These are phyloP conservation scores for Aspergillus terreus DNA, from an alignment of 2,329 filamentous ascomycete species.

Conservation along the genomic window DNA sequence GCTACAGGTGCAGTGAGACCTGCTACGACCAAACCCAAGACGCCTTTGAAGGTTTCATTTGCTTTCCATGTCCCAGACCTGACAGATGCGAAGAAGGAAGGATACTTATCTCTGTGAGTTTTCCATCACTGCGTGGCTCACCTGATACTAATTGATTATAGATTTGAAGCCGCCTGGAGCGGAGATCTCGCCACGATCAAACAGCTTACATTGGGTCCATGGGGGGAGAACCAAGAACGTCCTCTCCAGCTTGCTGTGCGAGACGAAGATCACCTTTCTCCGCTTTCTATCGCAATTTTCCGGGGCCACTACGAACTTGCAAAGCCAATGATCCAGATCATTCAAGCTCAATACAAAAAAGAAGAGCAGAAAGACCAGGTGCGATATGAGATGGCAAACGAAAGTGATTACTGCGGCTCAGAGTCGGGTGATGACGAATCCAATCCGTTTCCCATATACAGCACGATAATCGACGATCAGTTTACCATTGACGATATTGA, in stretches of 20 bases:
- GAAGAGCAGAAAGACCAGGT: slow-evolving; percentile 48
- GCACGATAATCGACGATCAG: slow-evolving; percentile 59
- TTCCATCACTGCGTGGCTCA: slow-evolving; percentile 24
- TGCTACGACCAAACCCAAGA: neutral
- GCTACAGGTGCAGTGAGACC: neutral
- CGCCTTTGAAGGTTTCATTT: slow-evolving; percentile 50
- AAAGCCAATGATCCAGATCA: slow-evolving; percentile 65
- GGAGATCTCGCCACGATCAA: slow-evolving; percentile 63
- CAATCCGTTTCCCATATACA: slow-evolving; percentile 26
- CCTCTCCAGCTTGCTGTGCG: slow-evolving; percentile 62
- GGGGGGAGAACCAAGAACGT: slow-evolving; percentile 47
- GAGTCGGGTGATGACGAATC: slow-evolving; percentile 21
- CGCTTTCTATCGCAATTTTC: slow-evolving; percentile 66
- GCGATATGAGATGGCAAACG: slow-evolving; percentile 32
- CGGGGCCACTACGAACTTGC: slow-evolving; percentile 64
- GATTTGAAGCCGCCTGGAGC: slow-evolving; percentile 64
- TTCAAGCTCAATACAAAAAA: slow-evolving; percentile 63
- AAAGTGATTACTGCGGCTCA: slow-evolving; percentile 12
- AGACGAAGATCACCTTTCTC: slow-evolving; percentile 52
- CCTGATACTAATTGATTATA: slow-evolving; percentile 40
- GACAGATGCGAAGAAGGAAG: slow-evolving; percentile 52
- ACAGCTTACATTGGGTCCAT: slow-evolving; percentile 24
- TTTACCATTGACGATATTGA: slow-evolving; percentile 77
- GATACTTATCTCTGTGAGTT: slow-evolving; percentile 61
- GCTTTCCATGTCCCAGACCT: slow-evolving; percentile 49